phyloP scores from a whole-genome alignment of 768 basidiomycete genomes.

The Mycena rebaudengoi region DNA sequence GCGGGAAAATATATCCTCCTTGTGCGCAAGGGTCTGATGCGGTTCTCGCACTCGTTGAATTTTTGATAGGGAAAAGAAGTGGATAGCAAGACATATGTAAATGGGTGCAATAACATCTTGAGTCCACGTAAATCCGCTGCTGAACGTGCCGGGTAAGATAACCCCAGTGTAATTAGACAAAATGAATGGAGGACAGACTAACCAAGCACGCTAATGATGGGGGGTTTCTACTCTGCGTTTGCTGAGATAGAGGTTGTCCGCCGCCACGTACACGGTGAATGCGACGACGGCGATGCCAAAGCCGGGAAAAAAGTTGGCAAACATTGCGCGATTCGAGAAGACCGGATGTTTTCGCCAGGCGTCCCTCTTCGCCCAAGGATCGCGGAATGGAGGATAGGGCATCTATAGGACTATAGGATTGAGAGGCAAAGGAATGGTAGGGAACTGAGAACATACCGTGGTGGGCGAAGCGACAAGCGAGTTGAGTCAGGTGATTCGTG shows the following conservation, averaged over 20 bases:
- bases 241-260: conserved; percentile 73
- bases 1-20: too few relatives aligned
- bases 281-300: conserved; percentile 93
- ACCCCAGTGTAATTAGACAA: background rate
- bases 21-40: too few relatives aligned
- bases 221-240: conserved; percentile 34
- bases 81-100: too few relatives aligned
- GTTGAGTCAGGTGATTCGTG: conserved; percentile 1
- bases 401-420: conserved; percentile 55
- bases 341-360: conserved; percentile 93
- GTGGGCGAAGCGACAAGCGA: background rate
- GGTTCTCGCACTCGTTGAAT: too few relatives aligned
- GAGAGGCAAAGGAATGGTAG: background rate
- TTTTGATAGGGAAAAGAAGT: too few relatives aligned
- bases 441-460: conserved; percentile 16
- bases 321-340: conserved; percentile 87
- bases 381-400: conserved; percentile 80
- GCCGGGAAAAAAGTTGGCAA: conserved; percentile 92
- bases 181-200: background rate
- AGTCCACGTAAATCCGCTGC: too few relatives aligned
- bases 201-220: conserved; percentile 34
- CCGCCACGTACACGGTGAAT: conserved; percentile 90
- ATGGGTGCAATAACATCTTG: too few relatives aligned
- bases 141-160: too few relatives aligned
- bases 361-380: conserved; percentile 94